Conservation (phyloP, 164 flowering plant genomes). For the Berberis thunbergii region DNA sequence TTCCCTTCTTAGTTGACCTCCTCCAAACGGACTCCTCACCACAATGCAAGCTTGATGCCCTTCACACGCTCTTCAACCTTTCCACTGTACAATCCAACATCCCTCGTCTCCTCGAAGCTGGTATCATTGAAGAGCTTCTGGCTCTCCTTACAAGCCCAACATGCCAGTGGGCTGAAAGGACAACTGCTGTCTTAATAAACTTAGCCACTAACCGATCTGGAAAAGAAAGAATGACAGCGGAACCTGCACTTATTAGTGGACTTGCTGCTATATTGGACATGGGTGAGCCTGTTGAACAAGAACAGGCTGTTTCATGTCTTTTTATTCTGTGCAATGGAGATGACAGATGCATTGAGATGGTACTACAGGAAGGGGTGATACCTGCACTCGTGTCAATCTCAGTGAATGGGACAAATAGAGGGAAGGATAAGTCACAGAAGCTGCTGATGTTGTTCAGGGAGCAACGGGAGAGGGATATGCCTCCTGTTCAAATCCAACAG, state of each 20-base stretch:
- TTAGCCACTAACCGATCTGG: constrained; percentile 47
- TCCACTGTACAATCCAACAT: constrained; percentile 52
- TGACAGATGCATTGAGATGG: constrained; percentile 62
- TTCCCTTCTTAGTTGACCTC: constrained; percentile 49
- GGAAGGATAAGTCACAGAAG: constrained; percentile 83
- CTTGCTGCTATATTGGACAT: constrained; percentile 56
- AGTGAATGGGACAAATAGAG: constrained; percentile 79
- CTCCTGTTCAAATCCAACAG: constrained; percentile 22
- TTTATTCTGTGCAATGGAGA: constrained; percentile 47
- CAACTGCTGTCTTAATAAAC: constrained; percentile 57
- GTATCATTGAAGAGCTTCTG: constrained; percentile 48
- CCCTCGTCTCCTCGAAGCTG: constrained; percentile 56
- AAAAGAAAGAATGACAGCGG: constrained; percentile 40
- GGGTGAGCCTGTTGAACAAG: constrained; percentile 79
- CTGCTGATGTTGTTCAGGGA: constrained; percentile 80
- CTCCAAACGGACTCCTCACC: constrained; percentile 35
- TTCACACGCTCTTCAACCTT: constrained; percentile 76
- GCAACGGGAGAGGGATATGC: constrained; percentile 67
- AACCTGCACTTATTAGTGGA: constrained; percentile 38
- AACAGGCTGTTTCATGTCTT: constrained; percentile 75
- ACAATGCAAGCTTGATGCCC: constrained; percentile 80
- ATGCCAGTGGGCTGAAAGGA: constrained; percentile 56
- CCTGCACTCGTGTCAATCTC: constrained; percentile 84
- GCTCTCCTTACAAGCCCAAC: constrained; percentile 30
- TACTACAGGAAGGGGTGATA: constrained; percentile 89